Base-by-base conservation (phyloP, 306 rosid genomes). In the Lathyrus tuberosus region DNA sequence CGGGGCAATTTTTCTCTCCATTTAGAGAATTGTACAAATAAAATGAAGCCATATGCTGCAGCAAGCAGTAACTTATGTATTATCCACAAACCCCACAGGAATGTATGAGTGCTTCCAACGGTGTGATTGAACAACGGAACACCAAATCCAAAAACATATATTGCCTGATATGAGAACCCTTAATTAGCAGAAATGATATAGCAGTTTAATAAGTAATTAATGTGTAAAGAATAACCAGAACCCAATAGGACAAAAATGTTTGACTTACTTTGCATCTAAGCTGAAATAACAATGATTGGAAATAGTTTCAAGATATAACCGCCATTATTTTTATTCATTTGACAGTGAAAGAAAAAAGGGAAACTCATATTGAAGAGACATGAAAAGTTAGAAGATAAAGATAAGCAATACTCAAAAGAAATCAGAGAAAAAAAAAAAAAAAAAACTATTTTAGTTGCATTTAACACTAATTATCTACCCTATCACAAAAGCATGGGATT, bases 1-100 rank as follows among this genome's bases (percentile, higher is more conserved):
- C 95, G 92, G 26, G 92, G 92, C 11, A 86, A 68, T 84, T 83
- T 86, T 70, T 86, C 92, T 83, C 84, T 91, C 92, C 89, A 86
- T 80, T 88, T 88, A 40, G 89, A 80, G 78, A 86, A 83, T 66
- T 86, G 90, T 71, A 83, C 87, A 75, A 85, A 91, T 70, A 88
- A 74, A 73, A 88, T 83, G 89, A 76, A 91, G 76, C 95, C 91
- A 76, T 88, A 88, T 42, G 83, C 89, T 61, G 87, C 80, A 31
- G 90, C 82, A 30, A 85, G 85, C 82, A 86, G 60, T 43, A 82
- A 54, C 17, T 80, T 85, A 65, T 91, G 86, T 62, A 86, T 42
- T 70, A 84, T 74, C 95, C 87, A 83, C 77, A 91, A 76, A n/a
- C 88, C 73, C 95, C 95, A 91, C 71, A 80, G 81, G 63, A 80